Base-by-base conservation (phyloP, 164 flowering plant genomes). In the Buxus sempervirens region DNA sequence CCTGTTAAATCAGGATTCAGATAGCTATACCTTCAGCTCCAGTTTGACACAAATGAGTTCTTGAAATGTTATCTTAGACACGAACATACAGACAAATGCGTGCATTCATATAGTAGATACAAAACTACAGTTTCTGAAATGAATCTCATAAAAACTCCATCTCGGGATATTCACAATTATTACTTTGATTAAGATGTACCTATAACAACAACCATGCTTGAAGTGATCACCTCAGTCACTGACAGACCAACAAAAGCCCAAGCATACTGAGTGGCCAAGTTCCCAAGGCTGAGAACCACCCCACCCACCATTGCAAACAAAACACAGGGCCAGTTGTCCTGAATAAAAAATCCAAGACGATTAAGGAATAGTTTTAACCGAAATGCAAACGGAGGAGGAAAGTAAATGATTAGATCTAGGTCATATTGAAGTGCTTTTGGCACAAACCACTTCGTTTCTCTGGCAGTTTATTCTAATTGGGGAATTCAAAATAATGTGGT, bases 301-400 rank as follows among this genome's bases (percentile, higher is more conserved):
- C 98, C 96, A 14, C 98, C 96, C 0, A 79, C 85, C 95, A 90
- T 82, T 16, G 98, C 96, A 72, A 92, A 88, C 82, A 90, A 36
- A 61, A 90, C 78, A 41, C 86, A 80, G 0, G 91, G 87, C 91
- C 92, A 87, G 62, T 92, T 90, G 66, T 88, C 86, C 96, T 92
- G 84, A 75, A 79, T 66, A 68, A 68, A 69, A 54, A 62, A 57
- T 9, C 66, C 23, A 48, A 69, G 9, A 62, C 36, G 32, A 53
- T 42, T 75, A 51, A 68, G 58, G 42, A 68, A n/a, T 57, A 41
- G 48, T 42, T 68, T 41, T 36, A 72, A 41, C 41, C 19, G 60
- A 64, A 6, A 65, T 20, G 41, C 48, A 53, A 36, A 19, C n/a
- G 20, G 18, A 19, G 38, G 25, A 42, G 5, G 9, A 41, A 28